Percentiles rank a stretch among this genome's conserved stretches.
Conservation (phyloP, 2,329 filamentous ascomycete genomes). For the Tricladium varicosporioides region DNA sequence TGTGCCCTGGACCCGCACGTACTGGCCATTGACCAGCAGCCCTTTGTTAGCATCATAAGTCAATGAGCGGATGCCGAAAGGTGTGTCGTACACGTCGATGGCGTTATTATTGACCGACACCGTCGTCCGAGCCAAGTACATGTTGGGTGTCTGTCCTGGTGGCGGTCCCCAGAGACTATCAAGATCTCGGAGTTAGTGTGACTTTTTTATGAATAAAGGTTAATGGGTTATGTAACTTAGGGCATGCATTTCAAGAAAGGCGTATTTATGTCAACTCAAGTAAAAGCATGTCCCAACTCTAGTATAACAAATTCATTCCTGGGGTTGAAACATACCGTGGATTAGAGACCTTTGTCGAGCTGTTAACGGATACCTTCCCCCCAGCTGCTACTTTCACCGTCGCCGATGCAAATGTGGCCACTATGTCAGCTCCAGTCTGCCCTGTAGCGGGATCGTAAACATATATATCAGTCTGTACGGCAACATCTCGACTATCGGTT, state of each 20-base stretch:
- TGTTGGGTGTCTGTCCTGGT: slow-evolving; percentile 44
- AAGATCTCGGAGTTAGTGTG: no score
- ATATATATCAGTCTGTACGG: slow-evolving; percentile 4
- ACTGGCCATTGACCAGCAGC: slow-evolving; percentile 45
- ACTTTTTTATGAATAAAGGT: no score
- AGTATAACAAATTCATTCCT: no score
- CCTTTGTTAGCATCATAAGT: slow-evolving; percentile 41
- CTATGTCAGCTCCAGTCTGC: neutral
- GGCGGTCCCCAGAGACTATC: slow-evolving; percentile 51
- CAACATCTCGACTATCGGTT: neutral
- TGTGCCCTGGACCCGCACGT: slow-evolving; percentile 44
- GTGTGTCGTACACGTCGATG: slow-evolving; percentile 47
- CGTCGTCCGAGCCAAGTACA: slow-evolving; percentile 46
- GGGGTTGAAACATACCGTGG: no score
- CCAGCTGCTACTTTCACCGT: slow-evolving; percentile 29
- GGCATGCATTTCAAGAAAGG: no score
- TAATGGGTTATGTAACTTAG: no score
- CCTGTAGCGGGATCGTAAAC: neutral
- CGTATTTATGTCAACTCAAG: no score
- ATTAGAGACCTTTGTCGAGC: slow-evolving; percentile 25
- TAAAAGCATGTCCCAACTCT: no score
- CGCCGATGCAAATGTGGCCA: slow-evolving; percentile 3
- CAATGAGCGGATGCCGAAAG: slow-evolving; percentile 48
- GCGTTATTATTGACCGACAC: slow-evolving; percentile 29
- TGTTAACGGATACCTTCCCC: slow-evolving; percentile 35